phyloP scores from a whole-genome alignment of 257 asterid species.

The Primulina tabacum region DNA sequence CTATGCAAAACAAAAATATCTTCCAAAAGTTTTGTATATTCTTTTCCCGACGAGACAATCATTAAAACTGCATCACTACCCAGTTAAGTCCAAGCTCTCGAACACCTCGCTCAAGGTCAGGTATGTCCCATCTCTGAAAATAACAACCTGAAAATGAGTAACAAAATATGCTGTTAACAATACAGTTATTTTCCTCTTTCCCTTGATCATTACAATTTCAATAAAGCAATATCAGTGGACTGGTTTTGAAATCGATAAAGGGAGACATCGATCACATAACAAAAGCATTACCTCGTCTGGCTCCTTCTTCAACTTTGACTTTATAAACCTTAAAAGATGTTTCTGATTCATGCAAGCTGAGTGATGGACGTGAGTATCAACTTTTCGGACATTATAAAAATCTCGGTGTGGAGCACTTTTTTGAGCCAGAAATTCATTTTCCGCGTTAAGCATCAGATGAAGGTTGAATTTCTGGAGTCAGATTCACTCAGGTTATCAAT shows the following conservation, averaged over 20 bases:
- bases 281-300: constrained; percentile 73
- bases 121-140: constrained; percentile 88
- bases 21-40: not conserved
- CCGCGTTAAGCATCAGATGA: constrained; percentile 98
- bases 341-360: constrained; percentile 99
- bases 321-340: constrained; percentile 87
- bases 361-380: constrained; percentile 97
- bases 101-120: constrained; percentile 88
- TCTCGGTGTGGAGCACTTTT: constrained; percentile 99
- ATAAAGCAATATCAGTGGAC: no score
- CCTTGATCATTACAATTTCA: no score
- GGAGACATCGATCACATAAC: no score
- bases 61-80: constrained; percentile 21
- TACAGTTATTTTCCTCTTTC: no score
- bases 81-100: constrained; percentile 85
- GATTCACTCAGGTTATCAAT: no score
- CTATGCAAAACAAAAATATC: constrained; percentile 13
- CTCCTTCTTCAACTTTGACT: constrained; percentile 92
- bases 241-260: no score
- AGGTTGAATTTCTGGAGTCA: constrained; percentile 78
- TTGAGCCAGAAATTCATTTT: constrained; percentile 93
- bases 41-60: not conserved
- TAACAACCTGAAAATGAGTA: constrained; percentile 66
- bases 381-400: constrained; percentile 94
- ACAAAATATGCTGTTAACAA: no score